Conservation (phyloP, 2,329 filamentous ascomycete genomes). For the Aspergillus sclerotialis region DNA sequence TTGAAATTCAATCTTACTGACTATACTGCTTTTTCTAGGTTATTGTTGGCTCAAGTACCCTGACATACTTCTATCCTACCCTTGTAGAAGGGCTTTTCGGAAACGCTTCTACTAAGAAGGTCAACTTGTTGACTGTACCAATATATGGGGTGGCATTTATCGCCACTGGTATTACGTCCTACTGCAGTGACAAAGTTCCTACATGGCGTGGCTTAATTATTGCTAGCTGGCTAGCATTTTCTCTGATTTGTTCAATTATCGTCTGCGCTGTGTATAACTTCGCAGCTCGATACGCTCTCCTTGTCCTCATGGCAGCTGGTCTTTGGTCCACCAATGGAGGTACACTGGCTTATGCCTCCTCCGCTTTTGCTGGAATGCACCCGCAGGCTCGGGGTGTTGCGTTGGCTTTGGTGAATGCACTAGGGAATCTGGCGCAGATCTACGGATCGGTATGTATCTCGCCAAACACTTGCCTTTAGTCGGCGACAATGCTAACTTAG, state of each 20-base stretch:
- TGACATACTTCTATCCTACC: slow-evolving; percentile 25
- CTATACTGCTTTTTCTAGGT: slow-evolving; percentile 6
- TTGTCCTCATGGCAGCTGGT: slow-evolving; percentile 51
- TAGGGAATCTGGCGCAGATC: slow-evolving; percentile 50
- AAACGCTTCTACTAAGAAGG: slow-evolving; percentile 16
- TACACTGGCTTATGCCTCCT: slow-evolving; percentile 46
- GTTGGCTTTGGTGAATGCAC: slow-evolving; percentile 47
- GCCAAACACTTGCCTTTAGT: no score
- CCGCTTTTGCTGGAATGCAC: slow-evolving; percentile 46
- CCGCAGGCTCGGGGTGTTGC: slow-evolving; percentile 45
- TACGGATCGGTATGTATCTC: slow-evolving; percentile 34
- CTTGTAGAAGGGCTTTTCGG: slow-evolving; percentile 18
- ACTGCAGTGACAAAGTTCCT: slow-evolving; percentile 42
- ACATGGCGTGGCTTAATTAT: slow-evolving; percentile 44
- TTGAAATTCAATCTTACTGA: background rate
- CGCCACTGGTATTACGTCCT: slow-evolving; percentile 40
- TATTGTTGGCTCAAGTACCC: slow-evolving; percentile 30
- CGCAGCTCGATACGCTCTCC: slow-evolving; percentile 47
- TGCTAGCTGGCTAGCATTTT: slow-evolving; percentile 40
- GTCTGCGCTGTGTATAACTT: slow-evolving; percentile 44
- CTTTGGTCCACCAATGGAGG: slow-evolving; percentile 49
- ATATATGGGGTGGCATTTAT: slow-evolving; percentile 50
- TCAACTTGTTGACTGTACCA: slow-evolving; percentile 33
- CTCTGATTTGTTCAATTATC: slow-evolving; percentile 33
- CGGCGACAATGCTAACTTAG: background rate